Percentiles rank a stretch among this genome's conserved stretches.
Evolutionary conservation across 106 monocot species (phyloP).

Genomic region (Chionographis japonica): DNA sequence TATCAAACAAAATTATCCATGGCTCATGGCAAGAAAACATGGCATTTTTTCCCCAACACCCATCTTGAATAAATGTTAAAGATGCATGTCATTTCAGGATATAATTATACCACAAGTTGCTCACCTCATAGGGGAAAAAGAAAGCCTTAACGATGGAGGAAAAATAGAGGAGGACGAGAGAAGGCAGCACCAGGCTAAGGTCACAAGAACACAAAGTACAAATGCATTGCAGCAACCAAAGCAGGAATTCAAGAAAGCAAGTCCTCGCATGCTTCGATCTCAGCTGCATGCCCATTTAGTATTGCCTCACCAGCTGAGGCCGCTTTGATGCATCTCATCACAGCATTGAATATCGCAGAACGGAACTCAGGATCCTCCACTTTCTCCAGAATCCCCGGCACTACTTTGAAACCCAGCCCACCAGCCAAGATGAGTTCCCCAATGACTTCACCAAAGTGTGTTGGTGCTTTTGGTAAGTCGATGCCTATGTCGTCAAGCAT

Average conservation of each 20-base stretch:
- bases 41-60: too few relatives aligned
- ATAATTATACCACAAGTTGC: background rate
- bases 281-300: slow-evolving; percentile 13
- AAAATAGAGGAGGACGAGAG: background rate
- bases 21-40: too few relatives aligned
- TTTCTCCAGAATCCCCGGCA: slow-evolving; percentile 67
- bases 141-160: background rate
- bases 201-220: background rate
- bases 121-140: slow-evolving; percentile 9
- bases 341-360: slow-evolving; percentile 24
- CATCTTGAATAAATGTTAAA: too few relatives aligned
- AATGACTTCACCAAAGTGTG: slow-evolving; percentile 25
- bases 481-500: slow-evolving; percentile 45
- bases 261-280: slow-evolving; percentile 33
- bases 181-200: background rate
- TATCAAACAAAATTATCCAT: too few relatives aligned
- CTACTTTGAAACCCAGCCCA: slow-evolving; percentile 45
- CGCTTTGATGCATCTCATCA: slow-evolving; percentile 16
- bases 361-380: slow-evolving; percentile 41
- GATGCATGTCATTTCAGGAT: too few relatives aligned
- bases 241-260: slow-evolving; percentile 11
- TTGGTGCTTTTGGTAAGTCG: slow-evolving; percentile 37
- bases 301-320: slow-evolving; percentile 30
- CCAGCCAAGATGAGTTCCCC: slow-evolving; percentile 46
- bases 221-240: slow-evolving; percentile 4